Evolutionary conservation across 805 yeast species (phyloP).

Genomic region (Tetrapisispora arboricola): DNA sequence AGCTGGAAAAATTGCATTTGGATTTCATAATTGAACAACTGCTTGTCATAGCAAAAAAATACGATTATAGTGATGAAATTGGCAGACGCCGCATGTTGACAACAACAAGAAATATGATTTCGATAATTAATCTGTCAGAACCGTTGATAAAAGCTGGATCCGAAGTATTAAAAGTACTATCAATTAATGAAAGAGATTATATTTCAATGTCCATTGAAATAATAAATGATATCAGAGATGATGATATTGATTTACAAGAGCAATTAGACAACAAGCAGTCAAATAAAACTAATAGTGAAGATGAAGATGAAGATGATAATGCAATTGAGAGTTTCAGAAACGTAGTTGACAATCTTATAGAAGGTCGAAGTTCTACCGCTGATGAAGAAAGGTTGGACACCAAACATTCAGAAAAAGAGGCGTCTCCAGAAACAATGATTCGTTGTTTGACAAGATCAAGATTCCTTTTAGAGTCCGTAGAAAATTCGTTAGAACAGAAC

Average conservation of each 20-base stretch:
- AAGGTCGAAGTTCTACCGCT: constrained; percentile 15
- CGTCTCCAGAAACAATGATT: constrained; percentile 36
- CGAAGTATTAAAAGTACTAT: constrained; percentile 55
- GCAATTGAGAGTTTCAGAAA: constrained; percentile 39
- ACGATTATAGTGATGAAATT: constrained; percentile 83
- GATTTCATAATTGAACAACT: constrained; percentile 73
- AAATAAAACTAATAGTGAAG: constrained; percentile 9
- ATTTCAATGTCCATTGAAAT: constrained; percentile 77
- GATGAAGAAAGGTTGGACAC: constrained; percentile 12
- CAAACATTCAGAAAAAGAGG: constrained; percentile 26
- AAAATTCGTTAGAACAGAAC: constrained; percentile 55
- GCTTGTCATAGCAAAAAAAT: constrained; percentile 51
- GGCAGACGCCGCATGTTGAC: constrained; percentile 73
- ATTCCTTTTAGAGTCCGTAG: constrained; percentile 56
- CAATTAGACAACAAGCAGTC: constrained; percentile 11
- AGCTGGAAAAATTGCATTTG: constrained; percentile 43
- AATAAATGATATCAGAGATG: constrained; percentile 73
- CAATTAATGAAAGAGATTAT: constrained; percentile 76
- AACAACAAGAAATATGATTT: constrained; percentile 47
- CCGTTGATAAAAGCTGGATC: constrained; percentile 45
- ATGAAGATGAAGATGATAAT: constrained; percentile 13
- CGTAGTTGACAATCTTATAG: constrained; percentile 32
- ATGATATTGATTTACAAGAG: constrained; percentile 35
- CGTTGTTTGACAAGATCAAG: constrained; percentile 63
- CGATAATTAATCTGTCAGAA: constrained; percentile 47